Conservation (phyloP, 805 yeast genomes). For the Candida coleopterorum region DNA sequence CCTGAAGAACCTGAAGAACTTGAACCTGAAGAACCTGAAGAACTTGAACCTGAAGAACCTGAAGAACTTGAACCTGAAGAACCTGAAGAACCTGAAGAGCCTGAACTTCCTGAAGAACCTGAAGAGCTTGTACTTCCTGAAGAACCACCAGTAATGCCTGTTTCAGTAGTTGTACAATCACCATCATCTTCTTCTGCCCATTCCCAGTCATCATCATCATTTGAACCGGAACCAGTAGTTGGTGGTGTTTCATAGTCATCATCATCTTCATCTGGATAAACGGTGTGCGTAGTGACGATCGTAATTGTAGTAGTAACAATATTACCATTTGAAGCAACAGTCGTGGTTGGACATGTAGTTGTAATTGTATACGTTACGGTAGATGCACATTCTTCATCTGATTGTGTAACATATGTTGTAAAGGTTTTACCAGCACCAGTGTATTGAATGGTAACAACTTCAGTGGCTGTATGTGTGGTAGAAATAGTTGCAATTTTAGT, state of each 20-base stretch:
- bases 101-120: conserved; percentile 9
- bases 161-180: conserved; percentile 10
- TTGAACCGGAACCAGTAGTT: conserved; percentile 1
- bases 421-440: conserved; percentile 6
- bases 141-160: conserved; percentile 8
- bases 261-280: conserved; percentile 6
- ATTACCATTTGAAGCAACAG: conserved; percentile 3
- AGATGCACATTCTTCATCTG: conserved; percentile 4
- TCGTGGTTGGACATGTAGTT: conserved; percentile 4
- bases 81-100: conserved; percentile 7
- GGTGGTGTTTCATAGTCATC: conserved; percentile 7
- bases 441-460: conserved; percentile 4
- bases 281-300: conserved; percentile 3
- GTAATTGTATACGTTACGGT: conserved; percentile 2
- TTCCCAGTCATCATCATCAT: conserved; percentile 11
- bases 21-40: conserved; percentile 2
- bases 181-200: conserved; percentile 11
- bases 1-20: conserved; percentile 1
- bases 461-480: conserved; percentile 2
- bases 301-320: conserved; percentile 7
- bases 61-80: conserved; percentile 9
- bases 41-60: conserved; percentile 4
- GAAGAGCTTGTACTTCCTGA: too few relatives aligned
- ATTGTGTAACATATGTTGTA: conserved; percentile 4
- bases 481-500: neutral